These are phyloP conservation scores for Hippophae rhamnoides DNA, from an alignment of 306 rosid genomes.

Conservation along the genomic window DNA sequence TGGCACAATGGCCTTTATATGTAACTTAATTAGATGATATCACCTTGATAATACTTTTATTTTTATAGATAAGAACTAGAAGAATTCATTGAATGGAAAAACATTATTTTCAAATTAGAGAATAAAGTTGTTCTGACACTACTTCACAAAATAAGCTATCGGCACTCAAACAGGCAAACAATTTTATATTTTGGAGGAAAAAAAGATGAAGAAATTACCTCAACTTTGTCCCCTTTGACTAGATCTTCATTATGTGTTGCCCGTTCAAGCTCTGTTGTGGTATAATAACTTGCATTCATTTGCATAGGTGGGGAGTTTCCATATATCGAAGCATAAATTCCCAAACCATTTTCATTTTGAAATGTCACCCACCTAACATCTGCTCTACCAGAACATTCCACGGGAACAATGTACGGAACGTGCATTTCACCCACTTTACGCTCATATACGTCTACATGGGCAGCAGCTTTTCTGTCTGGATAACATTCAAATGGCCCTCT, in stretches of 20 bases:
- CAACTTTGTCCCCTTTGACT: conserved; percentile 64
- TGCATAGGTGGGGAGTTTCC: conserved; percentile 86
- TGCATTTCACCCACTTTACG: conserved; percentile 60
- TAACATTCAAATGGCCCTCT: conserved; percentile 94
- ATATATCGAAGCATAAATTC: conserved; percentile 75
- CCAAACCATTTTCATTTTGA: conserved; percentile 53
- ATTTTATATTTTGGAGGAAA: neutral
- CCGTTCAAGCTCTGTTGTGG: conserved; percentile 62
- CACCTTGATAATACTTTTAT: too few species aligned
- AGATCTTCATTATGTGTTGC: conserved; percentile 71
- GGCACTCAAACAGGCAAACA: neutral
- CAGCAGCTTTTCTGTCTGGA: conserved; percentile 90
- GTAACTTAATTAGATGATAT: too few species aligned
- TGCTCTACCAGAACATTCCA: conserved; percentile 79
- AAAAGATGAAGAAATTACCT: conserved; percentile 35
- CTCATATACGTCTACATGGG: conserved; percentile 64
- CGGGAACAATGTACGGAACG: conserved; percentile 87
- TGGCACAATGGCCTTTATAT: too few species aligned
- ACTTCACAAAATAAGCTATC: neutral
- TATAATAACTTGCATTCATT: conserved; percentile 76
- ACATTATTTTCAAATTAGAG: too few species aligned
- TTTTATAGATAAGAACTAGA: too few species aligned
- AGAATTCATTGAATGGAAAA: too few species aligned
- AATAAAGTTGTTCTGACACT: too few species aligned
- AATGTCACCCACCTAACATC: conserved; percentile 92